Evolutionary conservation across 176 grass and related monocot genomes (phyloP).

Genomic region (Calamus simplicifolius): DNA sequence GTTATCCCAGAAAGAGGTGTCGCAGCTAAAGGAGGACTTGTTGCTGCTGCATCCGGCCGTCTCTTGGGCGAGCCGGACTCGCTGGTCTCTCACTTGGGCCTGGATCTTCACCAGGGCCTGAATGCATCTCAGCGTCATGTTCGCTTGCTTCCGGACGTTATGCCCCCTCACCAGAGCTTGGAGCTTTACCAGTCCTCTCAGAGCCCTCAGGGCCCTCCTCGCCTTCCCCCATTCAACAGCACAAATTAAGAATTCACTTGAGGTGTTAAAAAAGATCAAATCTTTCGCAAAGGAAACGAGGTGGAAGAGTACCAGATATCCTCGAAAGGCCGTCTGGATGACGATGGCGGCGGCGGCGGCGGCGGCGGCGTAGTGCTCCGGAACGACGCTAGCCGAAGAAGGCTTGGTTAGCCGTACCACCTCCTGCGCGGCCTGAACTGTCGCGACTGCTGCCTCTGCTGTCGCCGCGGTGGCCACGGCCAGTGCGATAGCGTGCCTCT

Average conservation of each 20-base stretch:
- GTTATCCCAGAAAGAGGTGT: constrained; percentile 61
- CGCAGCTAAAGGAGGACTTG: constrained; percentile 69
- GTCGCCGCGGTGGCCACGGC: too few species aligned
- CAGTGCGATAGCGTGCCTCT: constrained; percentile 65
- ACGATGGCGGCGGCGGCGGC: constrained; percentile 66
- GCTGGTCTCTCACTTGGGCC: constrained; percentile 76
- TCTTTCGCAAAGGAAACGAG: neutral
- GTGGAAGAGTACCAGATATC: constrained; percentile 42
- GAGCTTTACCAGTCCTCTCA: constrained; percentile 84
- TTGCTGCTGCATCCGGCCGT: constrained; percentile 53
- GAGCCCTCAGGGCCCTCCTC: constrained; percentile 65
- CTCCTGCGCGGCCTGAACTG: too few species aligned
- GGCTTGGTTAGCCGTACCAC: constrained; percentile 45
- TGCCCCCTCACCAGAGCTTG: constrained; percentile 93
- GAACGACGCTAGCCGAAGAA: constrained; percentile 14
- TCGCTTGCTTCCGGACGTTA: constrained; percentile 92
- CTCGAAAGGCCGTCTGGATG: constrained; percentile 82
- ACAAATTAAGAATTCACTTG: too few species aligned
- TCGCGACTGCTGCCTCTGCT: too few species aligned
- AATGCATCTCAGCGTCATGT: constrained; percentile 96
- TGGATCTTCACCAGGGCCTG: constrained; percentile 88
- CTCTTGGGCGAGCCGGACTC: constrained; percentile 69
- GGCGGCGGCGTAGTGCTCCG: constrained; percentile 59
- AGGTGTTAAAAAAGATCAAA: too few species aligned
- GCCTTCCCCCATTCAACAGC: constrained; percentile 15